Conservation (phyloP, 768 basidiomycete species). For the Macrolepiota dolichaula region DNA sequence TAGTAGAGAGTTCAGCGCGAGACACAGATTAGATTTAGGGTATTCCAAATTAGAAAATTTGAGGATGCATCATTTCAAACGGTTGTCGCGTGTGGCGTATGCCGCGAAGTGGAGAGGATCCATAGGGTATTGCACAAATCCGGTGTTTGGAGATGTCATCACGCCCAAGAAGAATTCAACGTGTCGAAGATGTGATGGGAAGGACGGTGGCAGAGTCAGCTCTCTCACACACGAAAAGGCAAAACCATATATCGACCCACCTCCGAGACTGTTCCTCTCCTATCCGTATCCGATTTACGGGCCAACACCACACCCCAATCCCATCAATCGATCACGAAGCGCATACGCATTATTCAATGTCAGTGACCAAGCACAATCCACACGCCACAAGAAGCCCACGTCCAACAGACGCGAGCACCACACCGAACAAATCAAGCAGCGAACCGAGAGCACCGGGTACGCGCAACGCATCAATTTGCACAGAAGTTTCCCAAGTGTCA, state of each 20-base stretch:
- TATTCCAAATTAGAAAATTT: too few species aligned
- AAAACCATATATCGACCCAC: constrained; percentile 30
- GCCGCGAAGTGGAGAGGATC: too few species aligned
- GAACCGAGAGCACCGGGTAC: not conserved
- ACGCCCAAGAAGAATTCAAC: not conserved
- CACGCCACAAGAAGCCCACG: not conserved
- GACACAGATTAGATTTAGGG: too few species aligned
- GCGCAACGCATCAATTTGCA: not conserved
- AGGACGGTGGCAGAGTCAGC: not conserved
- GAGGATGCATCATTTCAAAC: too few species aligned
- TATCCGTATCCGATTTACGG: constrained; percentile 20
- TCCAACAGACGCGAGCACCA: not conserved
- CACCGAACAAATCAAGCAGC: not conserved
- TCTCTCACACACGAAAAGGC: not conserved
- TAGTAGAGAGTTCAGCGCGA: too few species aligned
- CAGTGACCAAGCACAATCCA: not conserved
- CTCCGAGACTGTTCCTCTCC: constrained; percentile 87
- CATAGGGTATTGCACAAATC: not conserved
- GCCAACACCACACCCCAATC: not conserved
- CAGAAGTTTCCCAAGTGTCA: not conserved
- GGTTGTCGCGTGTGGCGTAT: too few species aligned
- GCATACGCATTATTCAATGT: too few species aligned
- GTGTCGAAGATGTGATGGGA: not conserved
- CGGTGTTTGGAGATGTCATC: not conserved
- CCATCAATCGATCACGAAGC: too few species aligned